These are phyloP conservation scores for Bacidia gigantensis DNA, from an alignment of 495 filamentous ascomycete genomes.

Conservation along the genomic window DNA sequence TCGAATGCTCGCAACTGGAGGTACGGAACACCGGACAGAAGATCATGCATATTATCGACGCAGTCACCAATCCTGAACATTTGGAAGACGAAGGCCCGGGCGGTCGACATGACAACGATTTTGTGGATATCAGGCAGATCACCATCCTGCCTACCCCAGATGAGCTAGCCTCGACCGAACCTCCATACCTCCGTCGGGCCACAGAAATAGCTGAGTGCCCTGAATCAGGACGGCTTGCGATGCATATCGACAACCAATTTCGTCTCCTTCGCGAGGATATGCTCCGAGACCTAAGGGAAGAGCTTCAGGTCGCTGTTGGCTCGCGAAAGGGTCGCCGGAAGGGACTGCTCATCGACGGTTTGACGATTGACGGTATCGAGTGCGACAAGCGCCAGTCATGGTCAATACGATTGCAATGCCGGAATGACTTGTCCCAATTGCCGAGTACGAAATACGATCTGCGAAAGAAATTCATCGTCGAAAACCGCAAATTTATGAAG, in stretches of 20 bases:
- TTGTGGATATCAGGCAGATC: slow-evolving; percentile 45
- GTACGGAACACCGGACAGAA: slow-evolving; percentile 29
- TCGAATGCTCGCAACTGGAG: slow-evolving; percentile 21
- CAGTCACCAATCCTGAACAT: slow-evolving; percentile 10
- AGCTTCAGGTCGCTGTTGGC: slow-evolving; percentile 33
- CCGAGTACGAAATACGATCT: slow-evolving; percentile 14
- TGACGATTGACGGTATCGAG: slow-evolving; percentile 22
- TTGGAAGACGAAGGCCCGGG: slow-evolving; percentile 32
- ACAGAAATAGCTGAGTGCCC: slow-evolving; percentile 25
- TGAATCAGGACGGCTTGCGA: slow-evolving; percentile 27
- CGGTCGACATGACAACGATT: slow-evolving; percentile 72
- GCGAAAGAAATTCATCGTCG: slow-evolving; percentile 33
- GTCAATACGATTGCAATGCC: slow-evolving; percentile 32
- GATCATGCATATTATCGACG: slow-evolving; percentile 30
- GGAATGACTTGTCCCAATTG: slow-evolving; percentile 33
- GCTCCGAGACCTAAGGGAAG: slow-evolving; percentile 50
- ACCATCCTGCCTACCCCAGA: slow-evolving; percentile 53
- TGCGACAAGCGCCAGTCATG: slow-evolving; percentile 27
- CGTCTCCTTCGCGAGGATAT: slow-evolving; percentile 66
- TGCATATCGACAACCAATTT: slow-evolving; percentile 66
- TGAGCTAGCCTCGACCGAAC: slow-evolving; percentile 46
- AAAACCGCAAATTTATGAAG: slow-evolving; percentile 37
- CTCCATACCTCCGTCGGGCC: slow-evolving; percentile 44
- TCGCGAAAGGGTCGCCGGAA: slow-evolving; percentile 29
- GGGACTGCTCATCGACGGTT: slow-evolving; percentile 17